Percentiles rank a stretch among this genome's conserved stretches.
These are phyloP conservation scores for Euphorbia peplus DNA, from an alignment of 345 rosid species.

Conservation along the genomic window DNA sequence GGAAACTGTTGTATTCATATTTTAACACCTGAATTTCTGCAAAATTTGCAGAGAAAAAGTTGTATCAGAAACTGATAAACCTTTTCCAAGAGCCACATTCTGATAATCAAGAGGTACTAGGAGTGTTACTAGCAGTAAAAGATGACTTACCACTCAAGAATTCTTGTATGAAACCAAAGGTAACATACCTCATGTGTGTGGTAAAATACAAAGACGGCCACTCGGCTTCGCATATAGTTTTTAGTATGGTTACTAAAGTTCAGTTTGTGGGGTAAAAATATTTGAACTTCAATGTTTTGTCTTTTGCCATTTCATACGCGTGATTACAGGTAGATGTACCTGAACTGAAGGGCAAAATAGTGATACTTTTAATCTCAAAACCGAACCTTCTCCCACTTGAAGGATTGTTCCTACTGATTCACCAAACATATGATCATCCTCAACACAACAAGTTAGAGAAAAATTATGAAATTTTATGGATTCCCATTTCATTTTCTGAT, in stretches of 20 bases:
- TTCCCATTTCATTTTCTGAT: slow-evolving; percentile 47
- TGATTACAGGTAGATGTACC: slow-evolving; percentile 43
- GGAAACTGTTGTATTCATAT: background rate
- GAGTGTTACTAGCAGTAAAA: slow-evolving; percentile 43
- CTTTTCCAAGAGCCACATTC: slow-evolving; percentile 35
- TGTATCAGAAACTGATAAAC: slow-evolving; percentile 49
- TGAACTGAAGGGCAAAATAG: slow-evolving; percentile 57
- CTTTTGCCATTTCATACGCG: slow-evolving; percentile 12
- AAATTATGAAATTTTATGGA: slow-evolving; percentile 56
- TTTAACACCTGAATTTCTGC: background rate
- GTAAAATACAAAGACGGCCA: no score
- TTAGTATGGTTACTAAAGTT: no score
- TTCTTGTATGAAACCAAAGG: slow-evolving; percentile 46
- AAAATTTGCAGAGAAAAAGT: slow-evolving; percentile 44
- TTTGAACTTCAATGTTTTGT: no score
- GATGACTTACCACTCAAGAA: slow-evolving; percentile 62
- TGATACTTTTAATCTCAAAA: slow-evolving; percentile 58
- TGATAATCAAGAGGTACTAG: slow-evolving; percentile 70
- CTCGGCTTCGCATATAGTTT: no score
- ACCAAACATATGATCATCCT: slow-evolving; percentile 53
- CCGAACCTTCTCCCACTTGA: slow-evolving; percentile 52
- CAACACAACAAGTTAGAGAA: slow-evolving; percentile 31
- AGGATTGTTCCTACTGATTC: slow-evolving; percentile 51
- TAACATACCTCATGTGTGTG: slow-evolving; percentile 2
- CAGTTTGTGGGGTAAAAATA: no score